Evolutionary conservation across 1,139 yeast genomes (phyloP).

Genomic region (Kodamaea anthophila): DNA sequence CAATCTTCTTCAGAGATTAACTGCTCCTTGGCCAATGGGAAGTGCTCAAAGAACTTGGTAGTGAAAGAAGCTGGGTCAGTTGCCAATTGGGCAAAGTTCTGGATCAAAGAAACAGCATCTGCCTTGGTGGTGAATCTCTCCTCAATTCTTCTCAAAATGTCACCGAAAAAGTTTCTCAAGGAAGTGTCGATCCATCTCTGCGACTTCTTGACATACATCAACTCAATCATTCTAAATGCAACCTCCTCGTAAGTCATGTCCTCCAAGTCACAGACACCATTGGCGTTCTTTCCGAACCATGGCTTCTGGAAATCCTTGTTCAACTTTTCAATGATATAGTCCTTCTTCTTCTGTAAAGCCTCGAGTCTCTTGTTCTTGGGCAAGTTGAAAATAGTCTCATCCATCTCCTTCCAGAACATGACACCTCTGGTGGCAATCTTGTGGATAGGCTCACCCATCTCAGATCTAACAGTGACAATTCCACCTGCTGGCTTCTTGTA

Average conservation of each 20-base stretch:
- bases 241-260: constrained; percentile 96
- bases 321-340: constrained; percentile 74
- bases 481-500: constrained; percentile 97
- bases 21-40: constrained; percentile 72
- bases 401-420: constrained; percentile 92
- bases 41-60: constrained; percentile 55
- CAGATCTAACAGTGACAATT: constrained; percentile 89
- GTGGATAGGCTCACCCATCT: constrained; percentile 99
- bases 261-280: constrained; percentile 83
- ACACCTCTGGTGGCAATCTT: constrained; percentile 98
- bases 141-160: constrained; percentile 86
- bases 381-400: constrained; percentile 82
- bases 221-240: constrained; percentile 79
- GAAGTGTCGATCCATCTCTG: constrained; percentile 84
- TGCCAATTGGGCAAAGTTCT: constrained; percentile 63
- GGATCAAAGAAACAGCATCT: constrained; percentile 60
- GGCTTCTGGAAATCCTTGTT: constrained; percentile 96
- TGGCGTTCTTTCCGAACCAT: constrained; percentile 81
- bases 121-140: constrained; percentile 75
- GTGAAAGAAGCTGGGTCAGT: constrained; percentile 54
- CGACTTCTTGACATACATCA: constrained; percentile 78
- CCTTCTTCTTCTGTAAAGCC: constrained; percentile 76
- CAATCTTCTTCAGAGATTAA: constrained; percentile 92
- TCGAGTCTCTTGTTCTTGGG: constrained; percentile 87
- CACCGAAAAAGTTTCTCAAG: constrained; percentile 82